Percentiles rank a stretch among this genome's conserved stretches.
Evolutionary conservation across 2,329 filamentous ascomycete species (phyloP).

Genomic region (Aspergillus floridensis): DNA sequence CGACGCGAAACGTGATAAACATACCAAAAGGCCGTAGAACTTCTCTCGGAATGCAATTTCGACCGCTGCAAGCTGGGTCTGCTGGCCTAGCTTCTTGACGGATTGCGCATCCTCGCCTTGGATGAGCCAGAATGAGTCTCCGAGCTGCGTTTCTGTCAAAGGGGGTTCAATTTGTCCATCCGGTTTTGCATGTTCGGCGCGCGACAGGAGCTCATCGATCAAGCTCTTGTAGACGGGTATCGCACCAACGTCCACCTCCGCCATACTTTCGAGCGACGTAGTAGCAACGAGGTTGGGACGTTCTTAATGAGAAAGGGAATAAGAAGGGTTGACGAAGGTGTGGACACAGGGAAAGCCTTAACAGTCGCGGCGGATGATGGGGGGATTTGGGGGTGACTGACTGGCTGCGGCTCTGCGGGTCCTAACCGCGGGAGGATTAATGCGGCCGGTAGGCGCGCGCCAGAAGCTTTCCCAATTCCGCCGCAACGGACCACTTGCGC

Average conservation of each 20-base stretch:
- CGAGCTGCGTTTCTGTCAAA: constrained; percentile 64
- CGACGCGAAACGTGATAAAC: constrained; percentile 27
- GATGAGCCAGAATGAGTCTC: constrained; percentile 42
- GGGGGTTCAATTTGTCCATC: constrained; percentile 67
- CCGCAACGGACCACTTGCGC: constrained; percentile 29
- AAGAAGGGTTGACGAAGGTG: not conserved
- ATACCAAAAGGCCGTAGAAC: constrained; percentile 76
- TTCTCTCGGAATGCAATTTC: constrained; percentile 80
- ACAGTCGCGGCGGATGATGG: not conserved
- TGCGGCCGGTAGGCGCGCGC: constrained; percentile 28
- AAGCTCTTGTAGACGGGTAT: constrained; percentile 51
- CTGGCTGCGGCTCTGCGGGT: constrained; percentile 33
- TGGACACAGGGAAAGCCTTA: not conserved
- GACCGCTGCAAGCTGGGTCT: constrained; percentile 63
- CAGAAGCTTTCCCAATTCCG: constrained; percentile 27
- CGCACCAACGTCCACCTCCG: constrained; percentile 32
- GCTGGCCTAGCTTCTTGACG: constrained; percentile 48
- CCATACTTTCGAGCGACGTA: constrained; percentile 26
- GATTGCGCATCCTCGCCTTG: constrained; percentile 20
- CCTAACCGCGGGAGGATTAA: constrained; percentile 19
- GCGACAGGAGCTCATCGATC: constrained; percentile 57
- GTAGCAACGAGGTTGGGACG: constrained; percentile 8
- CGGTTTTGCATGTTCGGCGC: constrained; percentile 60
- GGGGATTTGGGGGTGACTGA: not conserved
- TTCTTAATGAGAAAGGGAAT: constrained; percentile 5